Evolutionary conservation across 768 basidiomycete species (phyloP), one percentile per base, ranked within the genome.

Genomic region (Lactarius tabidus): DNA sequence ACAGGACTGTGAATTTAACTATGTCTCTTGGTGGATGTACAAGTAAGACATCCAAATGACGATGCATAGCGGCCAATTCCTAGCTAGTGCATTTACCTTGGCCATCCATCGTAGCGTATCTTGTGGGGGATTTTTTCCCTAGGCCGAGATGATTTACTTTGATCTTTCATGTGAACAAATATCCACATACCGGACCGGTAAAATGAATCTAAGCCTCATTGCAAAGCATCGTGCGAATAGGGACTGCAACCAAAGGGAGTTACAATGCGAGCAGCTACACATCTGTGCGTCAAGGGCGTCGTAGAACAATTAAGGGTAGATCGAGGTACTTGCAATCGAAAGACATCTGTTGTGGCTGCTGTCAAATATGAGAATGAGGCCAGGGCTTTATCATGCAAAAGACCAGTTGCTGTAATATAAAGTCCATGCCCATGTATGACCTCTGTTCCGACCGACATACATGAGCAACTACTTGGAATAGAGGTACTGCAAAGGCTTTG

Each of bases 81-180:
- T 20, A 65, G 52, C 23, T 59, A 60, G 23, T 31, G 18, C 64
- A 57, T 12, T 45, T n/a, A 2, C 36, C 57, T 26, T 54, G 28
- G 6, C 80, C 76, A 59, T 66, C 74, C 17, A 76, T 69, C 17
- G 76, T 75, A 28, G 73, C 71, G 70, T 82, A 76, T 18, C 81
- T 80, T n/a, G 85, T 82, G 59, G 89, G 87, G 88, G 2, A 85
- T 75, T 70, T 90, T 87, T 36, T 88, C 85, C 8, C 70, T 70
- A 7, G 86, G 88, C 56, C 1, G 84, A 86, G 61, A 86, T 72
- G 69, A 87, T 43, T 10, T 43, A n/a, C 3, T 9, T 10, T n/a
- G 43, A 43, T n/a, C 18, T 43, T 20, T n/a, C 41, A n/a, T n/a
- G 41, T 20, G 43, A 23, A 23, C 45, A 23, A 45, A n/a, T 23